Evolutionary conservation across 441 rosid genomes (phyloP), one percentile per base, ranked within the genome.

Genomic region (Eugenia klotzschiana): DNA sequence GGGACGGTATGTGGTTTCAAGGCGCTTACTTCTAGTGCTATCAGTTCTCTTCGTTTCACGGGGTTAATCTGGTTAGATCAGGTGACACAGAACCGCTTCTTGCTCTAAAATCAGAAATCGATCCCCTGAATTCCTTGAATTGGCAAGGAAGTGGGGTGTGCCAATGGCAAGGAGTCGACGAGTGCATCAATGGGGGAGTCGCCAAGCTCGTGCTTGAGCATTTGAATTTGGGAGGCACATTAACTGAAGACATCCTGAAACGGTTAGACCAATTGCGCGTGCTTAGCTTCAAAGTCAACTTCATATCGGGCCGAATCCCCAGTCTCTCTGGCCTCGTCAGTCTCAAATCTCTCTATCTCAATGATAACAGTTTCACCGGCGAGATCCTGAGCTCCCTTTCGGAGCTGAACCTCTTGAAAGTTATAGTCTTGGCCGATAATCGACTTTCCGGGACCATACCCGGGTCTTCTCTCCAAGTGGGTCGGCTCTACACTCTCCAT

Each of bases 261-360:
- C 95, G 86, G 56, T 84, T 96, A 53, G 96, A 93, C 81, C 98
- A 95, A 82, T 93, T 93, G 40, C 91, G 97, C 14, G 95, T 95
- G n/a, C 84, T 95, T 83, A 95, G 98, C 84, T 92, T 96, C 91
- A 95, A 96, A 84, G 90, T 93, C 4, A 96, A 96, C 87, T 92
- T 92, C 13, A 85, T 96, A 82, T 90, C 95, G 3, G 99, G 99
- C 16, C 86, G 85, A 86, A 89, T 94, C 84, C 98, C 98, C 6
- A 79, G 86, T 56, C 90, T 95, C 58, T 91, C 94, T 1, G 91
- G 91, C 54, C 89, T 96, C 3, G 60, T 86, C 53, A 96, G 92
- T 81, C 98, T 96, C 87, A 96, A 94, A 86, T 91, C 95, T 37
- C 87, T 96, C 77, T 93, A 80, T 81, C 93, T 96, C 84, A 92